Evolutionary conservation across 805 yeast species (phyloP).

Genomic region (Metschnikowia peoriensis): DNA sequence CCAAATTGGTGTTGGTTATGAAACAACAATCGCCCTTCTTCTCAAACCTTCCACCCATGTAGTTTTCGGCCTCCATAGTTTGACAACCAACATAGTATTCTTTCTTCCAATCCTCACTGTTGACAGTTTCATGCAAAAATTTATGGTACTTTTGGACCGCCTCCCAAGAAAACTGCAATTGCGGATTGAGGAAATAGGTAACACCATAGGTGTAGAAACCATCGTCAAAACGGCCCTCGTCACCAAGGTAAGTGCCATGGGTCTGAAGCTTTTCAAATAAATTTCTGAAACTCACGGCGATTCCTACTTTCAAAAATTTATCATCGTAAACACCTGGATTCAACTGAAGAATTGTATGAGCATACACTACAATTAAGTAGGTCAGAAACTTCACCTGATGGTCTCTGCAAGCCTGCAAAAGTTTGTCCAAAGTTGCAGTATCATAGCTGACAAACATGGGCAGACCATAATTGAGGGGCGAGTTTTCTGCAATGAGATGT

Average conservation of each 20-base stretch:
- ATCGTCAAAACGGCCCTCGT: constrained; percentile 8
- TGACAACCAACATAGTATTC: constrained; percentile 9
- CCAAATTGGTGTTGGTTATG: constrained; percentile 9
- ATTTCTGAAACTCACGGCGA: constrained; percentile 11
- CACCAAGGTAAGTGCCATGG: constrained; percentile 8
- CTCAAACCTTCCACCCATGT: constrained; percentile 3
- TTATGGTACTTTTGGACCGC: constrained; percentile 8
- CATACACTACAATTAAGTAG: constrained; percentile 6
- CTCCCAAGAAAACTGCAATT: constrained; percentile 7
- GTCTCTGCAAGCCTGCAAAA: constrained; percentile 4
- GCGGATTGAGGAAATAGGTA: constrained; percentile 7
- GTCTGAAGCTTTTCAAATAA: constrained; percentile 1
- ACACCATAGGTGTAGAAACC: constrained; percentile 10
- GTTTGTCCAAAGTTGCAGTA: neutral
- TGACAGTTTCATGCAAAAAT: constrained; percentile 6
- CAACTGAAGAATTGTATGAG: constrained; percentile 8
- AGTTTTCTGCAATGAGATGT: constrained; percentile 1
- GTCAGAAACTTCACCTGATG: constrained; percentile 9
- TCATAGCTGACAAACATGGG: constrained; percentile 6
- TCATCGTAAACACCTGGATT: constrained; percentile 5
- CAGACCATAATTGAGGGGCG: constrained; percentile 5
- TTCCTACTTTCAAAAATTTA: constrained; percentile 7
- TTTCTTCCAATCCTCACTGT: constrained; percentile 8
- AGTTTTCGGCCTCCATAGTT: constrained; percentile 9
- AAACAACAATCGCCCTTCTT: constrained; percentile 7